These are phyloP conservation scores for Recurvomyces mirabilis DNA, from an alignment of 495 filamentous ascomycete genomes.

Conservation along the genomic window DNA sequence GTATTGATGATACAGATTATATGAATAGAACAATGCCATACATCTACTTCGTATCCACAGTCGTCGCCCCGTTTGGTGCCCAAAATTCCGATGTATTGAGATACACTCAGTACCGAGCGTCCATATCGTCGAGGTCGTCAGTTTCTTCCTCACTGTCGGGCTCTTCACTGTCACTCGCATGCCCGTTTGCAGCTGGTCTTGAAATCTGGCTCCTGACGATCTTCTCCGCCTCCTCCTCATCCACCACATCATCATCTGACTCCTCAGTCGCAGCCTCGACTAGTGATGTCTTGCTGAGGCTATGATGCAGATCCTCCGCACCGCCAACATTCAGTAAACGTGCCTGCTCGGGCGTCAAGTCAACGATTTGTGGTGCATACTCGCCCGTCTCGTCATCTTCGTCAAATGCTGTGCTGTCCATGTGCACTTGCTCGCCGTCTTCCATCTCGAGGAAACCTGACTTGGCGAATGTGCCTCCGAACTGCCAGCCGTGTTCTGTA, in stretches of 20 bases:
- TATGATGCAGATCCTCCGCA: conserved; percentile 1
- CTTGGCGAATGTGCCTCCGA: conserved; percentile 46
- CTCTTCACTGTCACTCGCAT: conserved; percentile 27
- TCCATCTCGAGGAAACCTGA: conserved; percentile 59
- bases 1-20: too few relatives aligned
- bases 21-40: too few relatives aligned
- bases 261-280: conserved; percentile 2
- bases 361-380: conserved; percentile 74
- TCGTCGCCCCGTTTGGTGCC: too few relatives aligned
- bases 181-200: conserved; percentile 10
- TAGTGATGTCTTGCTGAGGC: conserved; percentile 4
- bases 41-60: too few relatives aligned
- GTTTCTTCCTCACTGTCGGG: conserved; percentile 24
- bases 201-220: too few relatives aligned
- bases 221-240: conserved; percentile 10
- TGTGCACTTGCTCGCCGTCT: conserved; percentile 66
- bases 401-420: conserved; percentile 64
- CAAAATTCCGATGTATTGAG: too few relatives aligned
- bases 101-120: conserved; percentile 25
- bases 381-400: conserved; percentile 79
- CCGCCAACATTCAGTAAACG: conserved; percentile 14
- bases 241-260: conserved; percentile 3
- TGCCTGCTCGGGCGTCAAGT: conserved; percentile 38
- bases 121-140: conserved; percentile 30
- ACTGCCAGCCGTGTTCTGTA: conserved; percentile 52